Evolutionary conservation across 371 early-diverging fungal species (phyloP).

Genomic region (Mucor saturninus): DNA sequence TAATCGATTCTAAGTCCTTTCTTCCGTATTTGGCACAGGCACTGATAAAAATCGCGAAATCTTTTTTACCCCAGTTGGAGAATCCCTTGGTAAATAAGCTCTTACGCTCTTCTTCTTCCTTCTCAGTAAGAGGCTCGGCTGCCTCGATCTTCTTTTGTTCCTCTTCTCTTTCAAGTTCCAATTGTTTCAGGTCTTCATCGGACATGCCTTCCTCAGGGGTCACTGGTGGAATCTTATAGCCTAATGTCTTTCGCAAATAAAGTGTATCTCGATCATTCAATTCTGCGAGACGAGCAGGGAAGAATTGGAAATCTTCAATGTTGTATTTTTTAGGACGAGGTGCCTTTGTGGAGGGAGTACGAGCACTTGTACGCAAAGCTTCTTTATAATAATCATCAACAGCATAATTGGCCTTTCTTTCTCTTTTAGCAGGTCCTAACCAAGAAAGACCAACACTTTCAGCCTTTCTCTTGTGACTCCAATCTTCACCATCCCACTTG

Average conservation of each 20-base stretch:
- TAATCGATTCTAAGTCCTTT: slow-evolving; percentile 75
- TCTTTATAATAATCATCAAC: slow-evolving; percentile 90
- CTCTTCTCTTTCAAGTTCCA: slow-evolving; percentile 72
- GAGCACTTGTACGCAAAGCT: slow-evolving; percentile 65
- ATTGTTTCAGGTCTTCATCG: slow-evolving; percentile 50
- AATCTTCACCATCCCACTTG: slow-evolving; percentile 98
- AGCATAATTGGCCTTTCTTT: slow-evolving; percentile 85
- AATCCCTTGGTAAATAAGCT: slow-evolving; percentile 80
- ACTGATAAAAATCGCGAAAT: slow-evolving; percentile 88
- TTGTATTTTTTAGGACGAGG: slow-evolving; percentile 71
- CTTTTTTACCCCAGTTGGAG: slow-evolving; percentile 92
- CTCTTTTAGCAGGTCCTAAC: slow-evolving; percentile 92
- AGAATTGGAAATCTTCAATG: slow-evolving; percentile 93
- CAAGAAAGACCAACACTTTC: slow-evolving; percentile 62
- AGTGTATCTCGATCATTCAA: slow-evolving; percentile 84
- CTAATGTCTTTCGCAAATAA: slow-evolving; percentile 65
- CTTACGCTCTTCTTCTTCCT: slow-evolving; percentile 87
- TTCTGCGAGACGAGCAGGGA: slow-evolving; percentile 77
- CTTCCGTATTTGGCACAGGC: slow-evolving; percentile 93
- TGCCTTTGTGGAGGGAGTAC: slow-evolving; percentile 55
- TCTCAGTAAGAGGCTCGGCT: slow-evolving; percentile 90
- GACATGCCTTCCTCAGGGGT: slow-evolving; percentile 37
- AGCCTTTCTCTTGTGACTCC: slow-evolving; percentile 67
- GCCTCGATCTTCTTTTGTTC: slow-evolving; percentile 87
- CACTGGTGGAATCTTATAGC: slow-evolving; percentile 61